Evolutionary conservation across 441 rosid species (phyloP).

Genomic region (Mallotus japonicus): DNA sequence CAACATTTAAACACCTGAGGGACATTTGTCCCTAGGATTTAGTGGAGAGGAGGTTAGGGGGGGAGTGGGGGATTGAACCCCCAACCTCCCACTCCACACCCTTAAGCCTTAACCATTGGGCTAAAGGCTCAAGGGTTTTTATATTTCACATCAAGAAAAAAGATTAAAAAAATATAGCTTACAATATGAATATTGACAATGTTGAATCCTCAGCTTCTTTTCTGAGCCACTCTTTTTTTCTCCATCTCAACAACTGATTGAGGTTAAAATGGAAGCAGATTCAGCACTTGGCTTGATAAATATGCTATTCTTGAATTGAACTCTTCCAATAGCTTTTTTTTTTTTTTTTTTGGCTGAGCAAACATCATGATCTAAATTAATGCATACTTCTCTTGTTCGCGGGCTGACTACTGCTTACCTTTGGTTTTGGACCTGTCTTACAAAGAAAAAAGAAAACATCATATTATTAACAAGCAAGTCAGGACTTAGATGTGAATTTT

Average conservation of each 20-base stretch:
- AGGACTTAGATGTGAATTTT: not conserved
- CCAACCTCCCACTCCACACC: too few species aligned
- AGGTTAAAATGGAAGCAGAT: not conserved
- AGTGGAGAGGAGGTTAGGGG: too few species aligned
- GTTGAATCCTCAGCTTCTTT: not conserved
- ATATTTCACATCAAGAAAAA: not conserved
- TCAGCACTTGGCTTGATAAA: not conserved
- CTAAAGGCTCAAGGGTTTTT: too few species aligned
- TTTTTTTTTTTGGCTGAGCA: not conserved
- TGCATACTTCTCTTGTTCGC: too few species aligned
- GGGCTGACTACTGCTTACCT: too few species aligned
- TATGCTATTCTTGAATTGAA: not conserved
- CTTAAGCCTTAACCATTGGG: too few species aligned
- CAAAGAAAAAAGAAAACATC: too few species aligned
- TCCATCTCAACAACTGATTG: not conserved
- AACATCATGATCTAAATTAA: too few species aligned
- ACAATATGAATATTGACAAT: not conserved
- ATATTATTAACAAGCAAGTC: not conserved
- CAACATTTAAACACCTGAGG: too few species aligned
- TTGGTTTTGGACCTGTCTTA: too few species aligned
- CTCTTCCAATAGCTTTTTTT: not conserved
- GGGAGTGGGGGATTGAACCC: too few species aligned
- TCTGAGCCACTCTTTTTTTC: not conserved
- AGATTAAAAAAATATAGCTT: not conserved
- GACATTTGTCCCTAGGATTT: too few species aligned